A percentile compares a stretch with the other conserved stretches of the same genome.
phyloP scores from a whole-genome alignment of 495 filamentous ascomycete species.

The Talaromyces wortmannii region DNA sequence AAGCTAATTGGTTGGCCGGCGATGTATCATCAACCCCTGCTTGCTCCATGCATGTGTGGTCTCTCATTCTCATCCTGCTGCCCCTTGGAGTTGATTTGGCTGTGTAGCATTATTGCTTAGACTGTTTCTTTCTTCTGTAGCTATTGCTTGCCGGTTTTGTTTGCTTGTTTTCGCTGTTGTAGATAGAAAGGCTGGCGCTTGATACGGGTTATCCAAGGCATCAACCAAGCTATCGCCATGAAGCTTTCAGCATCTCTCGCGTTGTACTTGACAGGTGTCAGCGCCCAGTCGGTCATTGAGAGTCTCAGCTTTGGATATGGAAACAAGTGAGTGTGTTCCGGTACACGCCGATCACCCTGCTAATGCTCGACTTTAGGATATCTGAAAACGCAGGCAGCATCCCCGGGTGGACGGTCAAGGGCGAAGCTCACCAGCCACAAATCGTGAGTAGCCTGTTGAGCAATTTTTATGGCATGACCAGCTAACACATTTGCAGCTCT shows the following conservation, averaged over 20 bases:
- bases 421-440: conserved; percentile 63
- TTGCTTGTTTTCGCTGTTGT: neutral
- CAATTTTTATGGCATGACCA: neutral
- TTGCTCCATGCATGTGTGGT: neutral
- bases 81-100: neutral
- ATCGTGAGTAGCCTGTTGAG: conserved; percentile 31
- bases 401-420: conserved; percentile 61
- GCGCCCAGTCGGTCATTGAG: conserved; percentile 55
- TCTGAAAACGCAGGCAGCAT: conserved; percentile 49
- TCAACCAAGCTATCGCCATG: conserved; percentile 14
- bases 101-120: too few species aligned
- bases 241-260: conserved; percentile 27
- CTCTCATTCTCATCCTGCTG: neutral
- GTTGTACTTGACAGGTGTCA: conserved; percentile 47
- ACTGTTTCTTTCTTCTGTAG: neutral
- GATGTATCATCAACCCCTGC: neutral
- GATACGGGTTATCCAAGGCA: too few species aligned
- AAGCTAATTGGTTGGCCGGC: conserved; percentile 3
- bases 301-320: conserved; percentile 74
- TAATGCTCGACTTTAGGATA: conserved; percentile 35
- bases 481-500: conserved; percentile 44
- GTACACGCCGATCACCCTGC: conserved; percentile 3
- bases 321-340: conserved; percentile 41
- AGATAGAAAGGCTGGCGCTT: too few species aligned
- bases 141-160: neutral